Conservation (phyloP, 2,329 filamentous ascomycete genomes). For the Fonsecaea erecta region DNA sequence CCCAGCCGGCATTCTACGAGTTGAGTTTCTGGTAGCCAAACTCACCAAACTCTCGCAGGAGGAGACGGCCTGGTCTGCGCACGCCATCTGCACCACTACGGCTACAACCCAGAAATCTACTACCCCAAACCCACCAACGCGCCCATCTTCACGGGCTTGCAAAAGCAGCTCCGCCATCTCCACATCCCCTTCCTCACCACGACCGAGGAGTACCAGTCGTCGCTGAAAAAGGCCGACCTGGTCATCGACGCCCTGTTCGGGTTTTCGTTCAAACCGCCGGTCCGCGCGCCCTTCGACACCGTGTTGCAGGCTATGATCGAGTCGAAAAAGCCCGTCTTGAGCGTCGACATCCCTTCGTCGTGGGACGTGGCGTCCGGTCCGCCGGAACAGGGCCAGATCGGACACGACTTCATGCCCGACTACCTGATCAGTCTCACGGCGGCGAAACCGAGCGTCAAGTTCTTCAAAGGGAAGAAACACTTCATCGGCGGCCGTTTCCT, state of each 20-base stretch:
- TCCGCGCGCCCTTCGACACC: conserved; percentile 86
- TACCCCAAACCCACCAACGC: conserved; percentile 92
- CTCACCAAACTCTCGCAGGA: conserved; percentile 55
- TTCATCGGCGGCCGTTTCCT: conserved; percentile 93
- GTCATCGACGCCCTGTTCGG: conserved; percentile 93
- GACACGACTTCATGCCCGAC: conserved; percentile 77
- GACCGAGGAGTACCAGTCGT: conserved; percentile 70
- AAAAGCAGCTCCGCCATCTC: conserved; percentile 82
- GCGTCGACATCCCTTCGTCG: conserved; percentile 89
- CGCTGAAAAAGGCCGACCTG: conserved; percentile 73
- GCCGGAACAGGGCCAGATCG: conserved; percentile 70
- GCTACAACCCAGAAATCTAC: conserved; percentile 85
- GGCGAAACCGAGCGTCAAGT: conserved; percentile 84
- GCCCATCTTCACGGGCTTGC: conserved; percentile 84
- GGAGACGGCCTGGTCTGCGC: conserved; percentile 95
- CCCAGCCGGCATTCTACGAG: not conserved
- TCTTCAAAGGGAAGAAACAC: conserved; percentile 78
- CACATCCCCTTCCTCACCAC: conserved; percentile 72
- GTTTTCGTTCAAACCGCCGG: conserved; percentile 89
- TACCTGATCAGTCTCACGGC: conserved; percentile 88
- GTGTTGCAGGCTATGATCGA: conserved; percentile 77
- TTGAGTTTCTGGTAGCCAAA: not conserved
- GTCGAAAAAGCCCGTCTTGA: conserved; percentile 75
- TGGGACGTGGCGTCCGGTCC: conserved; percentile 93
- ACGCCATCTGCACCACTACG: conserved; percentile 87